Percentiles rank a stretch among this genome's conserved stretches.
Conservation (phyloP, 1,284 basidiomycete genomes). For the Cryptococcus deneoformans region DNA sequence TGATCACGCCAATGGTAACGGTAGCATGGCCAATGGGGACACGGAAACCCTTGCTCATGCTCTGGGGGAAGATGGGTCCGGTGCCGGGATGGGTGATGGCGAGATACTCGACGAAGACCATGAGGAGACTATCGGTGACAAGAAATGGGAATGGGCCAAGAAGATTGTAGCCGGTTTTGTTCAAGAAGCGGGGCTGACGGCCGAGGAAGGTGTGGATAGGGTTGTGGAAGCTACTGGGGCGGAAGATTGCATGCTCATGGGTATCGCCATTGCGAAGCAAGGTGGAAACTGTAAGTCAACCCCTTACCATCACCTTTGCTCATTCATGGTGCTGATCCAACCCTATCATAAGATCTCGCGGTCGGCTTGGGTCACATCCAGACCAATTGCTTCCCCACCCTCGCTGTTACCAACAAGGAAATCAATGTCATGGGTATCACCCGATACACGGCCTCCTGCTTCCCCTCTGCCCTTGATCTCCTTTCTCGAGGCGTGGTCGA, state of each 20-base stretch:
- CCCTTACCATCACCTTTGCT: too few relatives aligned
- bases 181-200: conserved; percentile 26
- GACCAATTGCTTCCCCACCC: conserved; percentile 40
- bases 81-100: conserved; percentile 28
- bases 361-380: conserved; percentile 45
- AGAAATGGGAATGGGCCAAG: conserved; percentile 42
- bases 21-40: too few relatives aligned
- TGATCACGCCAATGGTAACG: background rate
- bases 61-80: conserved; percentile 13
- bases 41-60: too few relatives aligned
- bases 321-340: background rate
- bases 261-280: conserved; percentile 59
- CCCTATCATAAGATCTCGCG: conserved; percentile 30
- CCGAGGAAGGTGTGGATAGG: conserved; percentile 57
- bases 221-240: conserved; percentile 62
- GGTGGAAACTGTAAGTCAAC: conserved; percentile 51
- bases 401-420: conserved; percentile 61
- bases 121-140: conserved; percentile 33
- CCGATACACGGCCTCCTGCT: conserved; percentile 46
- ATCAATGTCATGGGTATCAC: conserved; percentile 64
- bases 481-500: conserved; percentile 55
- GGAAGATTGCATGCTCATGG: conserved; percentile 61
- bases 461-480: conserved; percentile 56
- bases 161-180: conserved; percentile 25
- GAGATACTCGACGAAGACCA: conserved; percentile 12